Evolutionary conservation across 495 filamentous ascomycete species (phyloP), one percentile per base, ranked within the genome.

Genomic region (Oleoguttula mirabilis): DNA sequence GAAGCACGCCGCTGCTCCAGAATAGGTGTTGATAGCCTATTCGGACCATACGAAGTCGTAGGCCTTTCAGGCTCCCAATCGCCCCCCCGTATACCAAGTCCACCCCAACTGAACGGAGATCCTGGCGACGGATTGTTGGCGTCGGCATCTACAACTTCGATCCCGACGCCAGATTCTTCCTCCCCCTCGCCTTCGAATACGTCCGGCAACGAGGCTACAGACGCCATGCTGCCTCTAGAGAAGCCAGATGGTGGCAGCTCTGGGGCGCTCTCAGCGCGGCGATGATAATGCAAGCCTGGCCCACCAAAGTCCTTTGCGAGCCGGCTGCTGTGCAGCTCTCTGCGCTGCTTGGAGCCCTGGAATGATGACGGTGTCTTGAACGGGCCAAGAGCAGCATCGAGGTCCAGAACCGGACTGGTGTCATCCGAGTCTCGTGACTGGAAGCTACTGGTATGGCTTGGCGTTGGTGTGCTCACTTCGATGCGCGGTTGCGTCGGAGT

Each of bases 181-280:
- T 92, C 87, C 50, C 94, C 90, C 39, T 98, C 90, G 60, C 94
- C 90, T 57, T 94, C 86, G 47, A 94, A 93, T 4, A 94, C 90
- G 60, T 95, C 90, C 15, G 80, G 80, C 71, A 85, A 77, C 3
- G 76, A 77, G 0, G 76, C 79, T 38, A 70, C 66, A 43, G 49
- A 43, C 1, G 38, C 16, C 10, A 34, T 43, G 17, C 37, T 38
- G 12, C 25, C 20, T 32, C 48, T 31, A n/a, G n/a, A n/a, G 14
- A 21, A 75, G 65, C 88, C 86, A 50, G 94, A 85, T 5, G 86
- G 78, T 32, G 76, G 77, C 70, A 94, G 76, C 51, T 82, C 84
- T 4, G 90, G 90, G 8, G 90, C 87, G 61, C 88, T 94, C 60
- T 95, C 88, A 1, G 88, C 76, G 34, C 90, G 79, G 48, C 88